phyloP scores from a whole-genome alignment of 1,284 basidiomycete species.

The Moesziomyces sp. region DNA sequence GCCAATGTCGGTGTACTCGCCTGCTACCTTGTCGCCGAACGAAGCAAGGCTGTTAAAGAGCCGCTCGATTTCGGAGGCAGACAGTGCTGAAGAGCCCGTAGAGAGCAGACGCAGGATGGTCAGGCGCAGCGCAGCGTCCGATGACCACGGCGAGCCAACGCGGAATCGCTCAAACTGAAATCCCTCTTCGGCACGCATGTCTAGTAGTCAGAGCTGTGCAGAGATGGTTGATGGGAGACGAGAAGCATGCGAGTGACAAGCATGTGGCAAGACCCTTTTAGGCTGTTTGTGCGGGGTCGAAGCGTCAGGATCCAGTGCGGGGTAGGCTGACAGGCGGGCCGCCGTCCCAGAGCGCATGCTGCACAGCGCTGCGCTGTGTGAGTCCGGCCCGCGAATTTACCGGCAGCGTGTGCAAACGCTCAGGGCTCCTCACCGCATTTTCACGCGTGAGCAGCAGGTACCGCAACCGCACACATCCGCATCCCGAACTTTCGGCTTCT shows the following conservation, averaged over 20 bases:
- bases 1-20: conserved; percentile 29
- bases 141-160: conserved; percentile 41
- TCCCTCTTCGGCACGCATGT: conserved; percentile 46
- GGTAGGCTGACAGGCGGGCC: neutral
- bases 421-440: too few species aligned
- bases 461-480: too few species aligned
- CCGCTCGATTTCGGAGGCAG: conserved; percentile 6
- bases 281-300: neutral
- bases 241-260: neutral
- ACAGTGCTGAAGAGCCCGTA: conserved; percentile 8
- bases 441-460: too few species aligned
- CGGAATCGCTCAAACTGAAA: conserved; percentile 48
- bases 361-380: too few species aligned
- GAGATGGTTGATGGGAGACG: neutral
- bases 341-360: neutral
- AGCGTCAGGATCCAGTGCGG: neutral
- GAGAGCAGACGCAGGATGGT: conserved; percentile 42
- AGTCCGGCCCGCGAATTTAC: too few species aligned
- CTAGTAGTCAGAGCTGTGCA: neutral
- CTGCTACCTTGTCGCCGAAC: conserved; percentile 23
- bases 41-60: conserved; percentile 25
- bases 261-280: neutral
- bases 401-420: too few species aligned
- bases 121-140: conserved; percentile 35
- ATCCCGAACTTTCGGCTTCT: too few species aligned